phyloP scores from a whole-genome alignment of 352 stramenopile species.

The Phytophthora sansomeana region DNA sequence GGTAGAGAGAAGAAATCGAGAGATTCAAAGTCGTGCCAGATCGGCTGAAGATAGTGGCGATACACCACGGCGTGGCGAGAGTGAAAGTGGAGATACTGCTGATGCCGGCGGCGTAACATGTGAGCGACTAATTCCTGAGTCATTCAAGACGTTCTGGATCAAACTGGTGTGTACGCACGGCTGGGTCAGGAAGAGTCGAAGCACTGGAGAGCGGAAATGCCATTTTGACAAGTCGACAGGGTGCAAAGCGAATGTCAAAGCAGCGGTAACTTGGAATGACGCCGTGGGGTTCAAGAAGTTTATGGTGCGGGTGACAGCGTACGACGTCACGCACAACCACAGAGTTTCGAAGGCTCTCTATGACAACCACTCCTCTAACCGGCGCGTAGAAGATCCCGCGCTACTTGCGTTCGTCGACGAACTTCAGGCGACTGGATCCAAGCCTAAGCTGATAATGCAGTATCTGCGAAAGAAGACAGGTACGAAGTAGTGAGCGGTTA shows the following conservation, averaged over 20 bases:
- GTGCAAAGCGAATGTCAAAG: conserved; percentile 17
- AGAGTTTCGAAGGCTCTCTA: conserved; percentile 6
- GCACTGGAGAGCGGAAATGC: not conserved
- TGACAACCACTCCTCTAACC: too few relatives aligned
- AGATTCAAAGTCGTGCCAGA: conserved; percentile 7
- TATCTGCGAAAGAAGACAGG: conserved; percentile 3
- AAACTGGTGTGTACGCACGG: too few relatives aligned
- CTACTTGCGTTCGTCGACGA: too few relatives aligned
- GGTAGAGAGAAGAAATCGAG: not conserved
- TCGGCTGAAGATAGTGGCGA: too few relatives aligned
- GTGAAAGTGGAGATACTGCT: too few relatives aligned
- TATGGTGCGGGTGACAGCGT: not conserved
- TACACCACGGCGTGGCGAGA: too few relatives aligned
- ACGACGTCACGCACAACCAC: conserved; percentile 11
- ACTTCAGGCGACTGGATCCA: too few relatives aligned
- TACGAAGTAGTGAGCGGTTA: too few relatives aligned
- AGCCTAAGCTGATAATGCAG: conserved; percentile 15
- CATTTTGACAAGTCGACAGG: conserved; percentile 9
- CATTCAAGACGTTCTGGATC: conserved; percentile 13
- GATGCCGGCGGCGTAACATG: too few relatives aligned
- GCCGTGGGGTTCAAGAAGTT: not conserved
- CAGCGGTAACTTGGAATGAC: conserved; percentile 1
- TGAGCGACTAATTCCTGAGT: not conserved
- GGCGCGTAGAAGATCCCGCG: too few relatives aligned
- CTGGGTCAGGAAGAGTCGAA: conserved; percentile 5